A percentile compares a stretch with the other conserved stretches of the same genome.
phyloP scores from a whole-genome alignment of 805 yeast genomes.

The Brettanomyces bruxellensis region DNA sequence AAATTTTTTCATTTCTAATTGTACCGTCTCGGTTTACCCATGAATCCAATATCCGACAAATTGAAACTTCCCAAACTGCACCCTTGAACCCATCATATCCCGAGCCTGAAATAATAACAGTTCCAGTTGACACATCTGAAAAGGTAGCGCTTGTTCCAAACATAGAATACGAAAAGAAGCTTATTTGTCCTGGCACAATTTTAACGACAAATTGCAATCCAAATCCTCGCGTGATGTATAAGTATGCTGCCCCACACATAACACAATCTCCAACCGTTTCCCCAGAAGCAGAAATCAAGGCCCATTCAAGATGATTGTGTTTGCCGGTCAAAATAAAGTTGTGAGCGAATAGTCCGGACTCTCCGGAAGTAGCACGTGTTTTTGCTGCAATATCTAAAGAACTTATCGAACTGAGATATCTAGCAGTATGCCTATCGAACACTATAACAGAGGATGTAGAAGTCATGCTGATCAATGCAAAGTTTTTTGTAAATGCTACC shows the following conservation, averaged over 20 bases:
- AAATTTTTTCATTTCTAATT: not conserved
- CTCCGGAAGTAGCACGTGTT: constrained; percentile 12
- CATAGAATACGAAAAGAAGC: constrained; percentile 4
- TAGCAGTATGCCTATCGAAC: constrained; percentile 15
- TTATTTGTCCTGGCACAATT: constrained; percentile 6
- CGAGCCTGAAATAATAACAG: constrained; percentile 29
- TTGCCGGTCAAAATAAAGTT: constrained; percentile 17
- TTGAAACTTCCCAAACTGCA: constrained; percentile 33
- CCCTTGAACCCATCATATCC: constrained; percentile 30
- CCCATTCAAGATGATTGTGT: constrained; percentile 15
- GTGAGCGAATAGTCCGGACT: constrained; percentile 21
- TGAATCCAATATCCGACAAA: constrained; percentile 10
- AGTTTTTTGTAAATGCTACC: constrained; percentile 19
- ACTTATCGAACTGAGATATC: not conserved
- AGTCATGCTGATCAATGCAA: constrained; percentile 28
- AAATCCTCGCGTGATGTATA: constrained; percentile 9
- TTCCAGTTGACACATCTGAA: constrained; percentile 6
- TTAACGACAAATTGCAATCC: constrained; percentile 7
- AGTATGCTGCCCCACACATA: constrained; percentile 33
- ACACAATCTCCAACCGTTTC: constrained; percentile 20
- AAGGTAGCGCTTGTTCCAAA: constrained; percentile 15
- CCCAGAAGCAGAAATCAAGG: constrained; percentile 21
- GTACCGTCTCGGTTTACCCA: not conserved
- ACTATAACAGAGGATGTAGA: constrained; percentile 31
- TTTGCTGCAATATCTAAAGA: not conserved